These are phyloP conservation scores for Suillus subalutaceus DNA, from an alignment of 768 basidiomycete genomes.

Conservation along the genomic window DNA sequence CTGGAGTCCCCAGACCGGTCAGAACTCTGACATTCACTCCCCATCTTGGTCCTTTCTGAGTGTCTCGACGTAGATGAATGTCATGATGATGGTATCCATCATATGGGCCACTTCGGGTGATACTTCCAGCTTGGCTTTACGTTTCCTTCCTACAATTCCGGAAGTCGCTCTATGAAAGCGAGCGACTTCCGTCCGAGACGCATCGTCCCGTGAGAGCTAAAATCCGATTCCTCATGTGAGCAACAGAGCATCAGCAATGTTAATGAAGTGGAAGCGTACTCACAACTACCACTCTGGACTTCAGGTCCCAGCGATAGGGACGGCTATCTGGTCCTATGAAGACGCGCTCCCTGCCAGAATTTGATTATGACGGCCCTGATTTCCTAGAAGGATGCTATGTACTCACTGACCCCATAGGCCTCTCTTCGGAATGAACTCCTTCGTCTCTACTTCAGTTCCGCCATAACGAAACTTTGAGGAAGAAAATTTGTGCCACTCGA, in stretches of 20 bases:
- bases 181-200: conserved; percentile 19
- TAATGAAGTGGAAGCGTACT: neutral
- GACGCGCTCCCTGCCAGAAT: conserved; percentile 4
- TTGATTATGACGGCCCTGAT: neutral
- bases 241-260: neutral
- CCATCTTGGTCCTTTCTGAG: conserved; percentile 12
- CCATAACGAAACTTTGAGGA: conserved; percentile 34
- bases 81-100: conserved; percentile 16
- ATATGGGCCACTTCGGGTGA: conserved; percentile 14
- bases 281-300: neutral
- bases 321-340: conserved; percentile 9
- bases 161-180: conserved; percentile 20
- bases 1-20: too few species aligned
- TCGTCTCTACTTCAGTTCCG: conserved; percentile 28
- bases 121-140: conserved; percentile 16
- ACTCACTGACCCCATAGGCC: conserved; percentile 28
- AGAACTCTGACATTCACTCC: too few species aligned
- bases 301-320: conserved; percentile 8
- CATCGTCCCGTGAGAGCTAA: conserved; percentile 21
- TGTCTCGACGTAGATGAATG: conserved; percentile 20
- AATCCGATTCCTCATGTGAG: neutral
- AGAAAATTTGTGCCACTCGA: conserved; percentile 36
- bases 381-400: neutral
- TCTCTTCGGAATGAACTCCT: conserved; percentile 27
- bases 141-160: conserved; percentile 14